A percentile compares a stretch with the other conserved stretches of the same genome.
These are phyloP conservation scores for Cutaneotrichosporon daszewskae DNA, from an alignment of 1,284 basidiomycete genomes.

Conservation along the genomic window DNA sequence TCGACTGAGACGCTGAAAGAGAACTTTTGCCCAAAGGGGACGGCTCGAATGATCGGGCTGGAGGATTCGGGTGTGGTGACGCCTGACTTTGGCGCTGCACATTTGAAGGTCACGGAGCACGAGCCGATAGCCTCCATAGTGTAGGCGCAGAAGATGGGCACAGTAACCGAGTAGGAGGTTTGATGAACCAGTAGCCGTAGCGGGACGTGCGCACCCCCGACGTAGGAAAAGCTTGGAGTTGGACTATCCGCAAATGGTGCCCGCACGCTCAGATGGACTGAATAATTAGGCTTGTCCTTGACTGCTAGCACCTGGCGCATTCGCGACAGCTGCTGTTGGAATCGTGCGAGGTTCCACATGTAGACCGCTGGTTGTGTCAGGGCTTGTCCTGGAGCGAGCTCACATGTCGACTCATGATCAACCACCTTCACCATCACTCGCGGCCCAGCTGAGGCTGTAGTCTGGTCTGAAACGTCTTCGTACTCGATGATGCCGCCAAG, in stretches of 20 bases:
- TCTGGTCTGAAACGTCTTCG: conserved; percentile 81
- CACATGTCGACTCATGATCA: conserved; percentile 67
- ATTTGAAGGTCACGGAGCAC: conserved; percentile 61
- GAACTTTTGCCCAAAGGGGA: conserved; percentile 67
- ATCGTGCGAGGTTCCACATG: conserved; percentile 81
- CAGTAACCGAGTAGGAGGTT: conserved; percentile 64
- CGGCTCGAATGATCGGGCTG: conserved; percentile 6
- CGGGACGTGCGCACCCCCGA: conserved; percentile 79
- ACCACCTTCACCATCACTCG: conserved; percentile 85
- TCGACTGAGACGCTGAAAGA: conserved; percentile 78
- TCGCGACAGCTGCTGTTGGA: conserved; percentile 79
- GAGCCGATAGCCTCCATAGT: conserved; percentile 90
- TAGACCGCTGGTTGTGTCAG: conserved; percentile 59
- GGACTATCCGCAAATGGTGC: conserved; percentile 87
- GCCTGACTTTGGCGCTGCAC: conserved; percentile 12
- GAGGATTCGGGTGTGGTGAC: conserved; percentile 31
- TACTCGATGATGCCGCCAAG: conserved; percentile 85
- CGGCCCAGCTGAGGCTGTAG: conserved; percentile 67
- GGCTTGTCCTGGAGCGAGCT: conserved; percentile 15
- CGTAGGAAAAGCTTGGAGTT: conserved; percentile 80
- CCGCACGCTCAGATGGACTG: conserved; percentile 85
- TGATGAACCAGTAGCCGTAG: conserved; percentile 73
- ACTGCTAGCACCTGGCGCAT: conserved; percentile 94
- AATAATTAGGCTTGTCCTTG: conserved; percentile 85
- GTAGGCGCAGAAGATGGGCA: conserved; percentile 85